Base-by-base conservation (phyloP, 2,329 filamentous ascomycete species). In the Botrytis hyacinthi region DNA sequence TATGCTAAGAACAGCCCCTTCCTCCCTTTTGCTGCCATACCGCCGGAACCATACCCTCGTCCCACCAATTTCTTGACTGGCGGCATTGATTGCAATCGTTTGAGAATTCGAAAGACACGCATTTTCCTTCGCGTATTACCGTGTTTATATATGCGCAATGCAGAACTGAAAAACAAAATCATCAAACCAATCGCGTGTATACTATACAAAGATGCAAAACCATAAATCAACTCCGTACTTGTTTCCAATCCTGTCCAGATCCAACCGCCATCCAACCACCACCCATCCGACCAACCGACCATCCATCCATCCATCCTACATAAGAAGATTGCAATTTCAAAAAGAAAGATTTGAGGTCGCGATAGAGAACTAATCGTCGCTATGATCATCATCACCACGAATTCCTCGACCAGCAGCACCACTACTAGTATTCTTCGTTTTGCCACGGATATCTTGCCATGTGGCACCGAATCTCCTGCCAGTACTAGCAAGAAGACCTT, bases 401-500 rank as follows among this genome's bases (percentile, higher is more conserved):
- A 77, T 76, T 10, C 74, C 73, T 48, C 76, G 73, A 65, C 75
- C 77, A 51, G 76, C 78, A 12, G 75, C 73, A 46, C 75, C 75
- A 32, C 73, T 61, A 35, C 65, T 73, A 22, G 73, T 65, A 40
- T 76, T 78, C 69, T 78, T 79, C 1, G 77, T 46, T 63, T 78
- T 80, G 81, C 60, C 87, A 1, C 92, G 93, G 69, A 97, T 91
- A 81, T 97, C 94, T 81, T 95, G 89, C 94, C 94, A 98, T 1
- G 92, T 94, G 8, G 93, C 93, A 61, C 92, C 92, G 77, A 97
- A 94, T 46, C 94, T 87, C 73, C 94, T 85, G 9, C 94, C 90
- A 0, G 94, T 97, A 78, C 90, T 94, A 0, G 94, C 93, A 65
- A 99, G 84, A 67, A 99, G 85, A 18, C 95, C 93, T 84, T 99